Percentiles rank a stretch among this genome's conserved stretches.
Evolutionary conservation across 208 protist species (phyloP).

Genomic region (Jaenimonas drosophilae): DNA sequence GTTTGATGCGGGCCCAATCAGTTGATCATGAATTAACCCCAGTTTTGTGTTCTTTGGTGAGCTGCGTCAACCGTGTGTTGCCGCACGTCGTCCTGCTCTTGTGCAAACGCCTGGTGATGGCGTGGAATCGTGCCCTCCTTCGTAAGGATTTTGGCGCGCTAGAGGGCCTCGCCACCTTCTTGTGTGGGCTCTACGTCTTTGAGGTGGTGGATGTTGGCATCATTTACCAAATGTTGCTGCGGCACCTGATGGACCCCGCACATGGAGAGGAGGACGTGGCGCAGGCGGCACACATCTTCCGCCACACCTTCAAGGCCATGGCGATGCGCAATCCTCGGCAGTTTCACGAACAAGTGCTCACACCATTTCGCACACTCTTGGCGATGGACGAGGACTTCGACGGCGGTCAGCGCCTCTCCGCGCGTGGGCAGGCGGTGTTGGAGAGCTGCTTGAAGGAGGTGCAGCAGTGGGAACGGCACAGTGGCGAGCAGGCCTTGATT

Average conservation of each 20-base stretch:
- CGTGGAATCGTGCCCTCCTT: conserved; percentile 82
- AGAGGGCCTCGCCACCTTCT: conserved; percentile 54
- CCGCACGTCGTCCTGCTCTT: conserved; percentile 94
- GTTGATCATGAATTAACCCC: conserved; percentile 93
- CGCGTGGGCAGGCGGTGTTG: conserved; percentile 95
- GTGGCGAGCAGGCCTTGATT: conserved; percentile 74
- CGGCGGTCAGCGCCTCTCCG: conserved; percentile 85
- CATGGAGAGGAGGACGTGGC: conserved; percentile 93
- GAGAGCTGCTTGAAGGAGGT: conserved; percentile 91
- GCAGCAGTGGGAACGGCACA: conserved; percentile 74
- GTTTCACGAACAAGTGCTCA: conserved; percentile 68
- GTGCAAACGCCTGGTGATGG: conserved; percentile 84
- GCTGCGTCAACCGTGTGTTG: conserved; percentile 97
- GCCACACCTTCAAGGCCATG: conserved; percentile 66
- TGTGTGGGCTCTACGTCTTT: conserved; percentile 73
- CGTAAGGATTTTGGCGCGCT: conserved; percentile 88
- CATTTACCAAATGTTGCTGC: conserved; percentile 68
- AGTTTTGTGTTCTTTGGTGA: conserved; percentile 94
- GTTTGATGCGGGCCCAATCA: conserved; percentile 91
- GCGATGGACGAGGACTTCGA: conserved; percentile 91
- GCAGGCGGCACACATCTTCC: conserved; percentile 77
- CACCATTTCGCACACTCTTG: conserved; percentile 67
- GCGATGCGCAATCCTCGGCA: conserved; percentile 28
- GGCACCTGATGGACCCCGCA: conserved; percentile 61
- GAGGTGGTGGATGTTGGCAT: conserved; percentile 62